Evolutionary conservation across 2,329 filamentous ascomycete genomes (phyloP).

Genomic region (Penicillium sp.): DNA sequence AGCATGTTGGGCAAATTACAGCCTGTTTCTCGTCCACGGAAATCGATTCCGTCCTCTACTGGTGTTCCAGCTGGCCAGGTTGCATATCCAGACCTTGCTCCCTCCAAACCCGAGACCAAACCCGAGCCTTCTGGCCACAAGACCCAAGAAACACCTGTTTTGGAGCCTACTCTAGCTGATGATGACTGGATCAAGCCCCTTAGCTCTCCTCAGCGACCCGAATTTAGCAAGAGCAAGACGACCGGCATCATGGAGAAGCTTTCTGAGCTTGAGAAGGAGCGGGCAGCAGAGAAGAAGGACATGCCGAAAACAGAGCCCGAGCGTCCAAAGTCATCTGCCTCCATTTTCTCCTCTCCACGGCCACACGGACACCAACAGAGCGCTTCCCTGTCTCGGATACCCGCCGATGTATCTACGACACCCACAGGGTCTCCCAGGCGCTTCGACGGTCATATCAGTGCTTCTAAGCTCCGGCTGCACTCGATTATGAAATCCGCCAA

Average conservation of each 20-base stretch:
- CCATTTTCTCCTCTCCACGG: conserved; percentile 56
- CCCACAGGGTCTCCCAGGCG: conserved; percentile 58
- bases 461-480: conserved; percentile 89
- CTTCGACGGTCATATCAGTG: conserved; percentile 80
- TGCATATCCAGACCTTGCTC: conserved; percentile 38
- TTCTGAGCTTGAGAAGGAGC: conserved; percentile 31
- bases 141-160: conserved; percentile 20
- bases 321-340: conserved; percentile 67
- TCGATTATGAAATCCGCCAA: conserved; percentile 88
- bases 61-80: conserved; percentile 34
- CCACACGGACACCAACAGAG: conserved; percentile 58
- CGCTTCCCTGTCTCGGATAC: conserved; percentile 61
- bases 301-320: conserved; percentile 33
- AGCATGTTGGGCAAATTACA: conserved; percentile 66
- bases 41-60: conserved; percentile 44
- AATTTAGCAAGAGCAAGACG: conserved; percentile 61
- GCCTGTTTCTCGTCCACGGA: conserved; percentile 43
- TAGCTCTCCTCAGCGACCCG: conserved; percentile 49
- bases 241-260: conserved; percentile 61
- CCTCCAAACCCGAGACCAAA: conserved; percentile 31
- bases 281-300: conserved; percentile 12
- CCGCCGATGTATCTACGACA: conserved; percentile 56
- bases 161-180: conserved; percentile 37
- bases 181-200: conserved; percentile 63
- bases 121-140: conserved; percentile 23